Evolutionary conservation across 2,329 filamentous ascomycete genomes (phyloP).

Genomic region (Fusarium austroafricanum): DNA sequence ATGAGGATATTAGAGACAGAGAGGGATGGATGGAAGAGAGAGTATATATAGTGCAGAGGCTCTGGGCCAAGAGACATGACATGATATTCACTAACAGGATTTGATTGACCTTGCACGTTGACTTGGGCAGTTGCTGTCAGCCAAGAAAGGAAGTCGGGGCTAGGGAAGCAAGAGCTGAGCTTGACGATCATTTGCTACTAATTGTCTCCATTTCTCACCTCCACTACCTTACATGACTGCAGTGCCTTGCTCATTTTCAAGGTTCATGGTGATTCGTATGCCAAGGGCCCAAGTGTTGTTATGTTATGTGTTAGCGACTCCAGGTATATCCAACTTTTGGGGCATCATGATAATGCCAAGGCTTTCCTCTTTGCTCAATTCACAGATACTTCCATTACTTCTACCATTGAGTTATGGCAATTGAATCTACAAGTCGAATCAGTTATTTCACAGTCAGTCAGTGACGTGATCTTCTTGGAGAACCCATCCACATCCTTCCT

Average conservation of each 20-base stretch:
- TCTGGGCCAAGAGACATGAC: conserved; percentile 31
- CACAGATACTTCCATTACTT: fast-evolving
- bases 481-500: no score
- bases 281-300: conserved; percentile 10
- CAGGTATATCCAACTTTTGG: not conserved
- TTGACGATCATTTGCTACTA: conserved; percentile 29
- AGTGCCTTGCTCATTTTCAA: conserved; percentile 4
- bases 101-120: conserved; percentile 14
- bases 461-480: conserved; percentile 25
- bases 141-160: conserved; percentile 30
- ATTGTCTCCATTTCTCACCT: conserved; percentile 1
- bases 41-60: conserved; percentile 3
- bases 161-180: conserved; percentile 3
- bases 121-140: conserved; percentile 7
- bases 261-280: conserved; percentile 2
- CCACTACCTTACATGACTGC: not conserved
- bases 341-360: conserved; percentile 15
- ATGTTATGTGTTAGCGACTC: no score
- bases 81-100: conserved; percentile 33
- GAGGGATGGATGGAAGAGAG: conserved; percentile 6
- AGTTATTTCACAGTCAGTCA: not conserved
- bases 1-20: not conserved
- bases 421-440: not conserved
- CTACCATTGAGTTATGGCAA: no score
- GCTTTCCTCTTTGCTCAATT: not conserved